Base-by-base conservation (phyloP, 176 grass and related monocot species). In the Lolium perenne region DNA sequence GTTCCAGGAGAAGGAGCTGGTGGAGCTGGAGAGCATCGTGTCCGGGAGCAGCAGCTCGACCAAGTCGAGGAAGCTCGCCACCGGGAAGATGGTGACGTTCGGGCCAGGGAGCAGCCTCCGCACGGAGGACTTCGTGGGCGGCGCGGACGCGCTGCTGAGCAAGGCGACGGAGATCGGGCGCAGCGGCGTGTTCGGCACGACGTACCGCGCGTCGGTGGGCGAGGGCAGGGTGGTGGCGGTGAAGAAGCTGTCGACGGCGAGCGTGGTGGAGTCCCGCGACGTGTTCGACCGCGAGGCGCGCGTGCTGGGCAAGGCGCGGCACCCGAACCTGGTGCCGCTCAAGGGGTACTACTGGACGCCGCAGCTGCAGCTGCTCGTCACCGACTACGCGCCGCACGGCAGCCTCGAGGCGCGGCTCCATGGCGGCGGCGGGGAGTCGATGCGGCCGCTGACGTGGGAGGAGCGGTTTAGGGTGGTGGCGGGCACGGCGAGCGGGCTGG, bases 341-440 rank as follows among this genome's bases (percentile, higher is more conserved):
- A 94, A 91, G 86, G 94, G 93, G 69, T 98, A 98, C 88, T 98
- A 98, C 82, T 98, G 94, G 94, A 98, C 94, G 73, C 90, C 94
- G 32, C 86, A 96, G 82, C 83, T 98, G 79, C 97, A 98, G 85
- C 90, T 98, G 0, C 86, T 98, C 1, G 86, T 98, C 12, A 88
- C 92, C 2, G 97, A 98, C 84, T 94, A 98, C 89, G 86, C 74
- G 12, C 79, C 90, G 69, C 84, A 91, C 82, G 97, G 97, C 50
- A 96, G 94, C 84, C 86, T 98, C 3, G 92, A 95, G 79, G 74
- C 92, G 20, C 91, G 92, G 0, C 91, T 98, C 46, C 92, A 95
- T 71, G 88, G 92, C 46, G 38, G 16, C 71, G 7, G 21, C 46
- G 26, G 3, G 9, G 82, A 5, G 4, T 53, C 32, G 0, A 7